Conservation (phyloP, 2,329 filamentous ascomycete species). For the Furcasterigmium furcatum region DNA sequence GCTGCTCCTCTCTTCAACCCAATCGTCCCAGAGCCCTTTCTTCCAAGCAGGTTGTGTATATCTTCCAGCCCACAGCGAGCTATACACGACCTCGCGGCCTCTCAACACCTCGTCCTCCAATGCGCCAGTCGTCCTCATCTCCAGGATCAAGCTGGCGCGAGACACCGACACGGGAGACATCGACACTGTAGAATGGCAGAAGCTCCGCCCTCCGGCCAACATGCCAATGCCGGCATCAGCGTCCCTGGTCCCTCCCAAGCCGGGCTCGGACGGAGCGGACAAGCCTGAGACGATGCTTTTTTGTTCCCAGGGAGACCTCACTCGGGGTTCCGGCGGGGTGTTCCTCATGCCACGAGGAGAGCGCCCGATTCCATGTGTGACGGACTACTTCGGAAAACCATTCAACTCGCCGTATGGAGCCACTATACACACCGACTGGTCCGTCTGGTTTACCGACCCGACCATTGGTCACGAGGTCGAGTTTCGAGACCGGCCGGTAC, state of each 20-base stretch:
- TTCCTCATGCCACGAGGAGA: slow-evolving; percentile 9
- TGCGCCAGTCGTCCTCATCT: slow-evolving; percentile 41
- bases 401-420: slow-evolving; percentile 46
- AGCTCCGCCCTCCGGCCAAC: slow-evolving; percentile 34
- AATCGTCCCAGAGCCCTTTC: slow-evolving; percentile 37
- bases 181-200: slow-evolving; percentile 31
- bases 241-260: slow-evolving; percentile 29
- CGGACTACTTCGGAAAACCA: slow-evolving; percentile 37
- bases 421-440: slow-evolving; percentile 29
- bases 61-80: slow-evolving; percentile 31
- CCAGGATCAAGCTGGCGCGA: slow-evolving; percentile 30
- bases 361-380: slow-evolving; percentile 30
- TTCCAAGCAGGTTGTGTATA: slow-evolving; percentile 43
- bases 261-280: not conserved
- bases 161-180: slow-evolving; percentile 18
- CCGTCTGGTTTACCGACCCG: slow-evolving; percentile 48
- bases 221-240: slow-evolving; percentile 42
- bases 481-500: slow-evolving; percentile 36
- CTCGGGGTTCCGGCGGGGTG: slow-evolving; percentile 7
- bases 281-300: slow-evolving; percentile 30
- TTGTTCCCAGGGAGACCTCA: slow-evolving; percentile 34
- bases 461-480: slow-evolving; percentile 38
- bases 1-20: slow-evolving; percentile 35
- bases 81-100: slow-evolving; percentile 42
- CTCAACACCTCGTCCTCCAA: slow-evolving; percentile 32